phyloP scores from a whole-genome alignment of 139 green algal species.

The Auxenochlorella pyrenoidosa region DNA sequence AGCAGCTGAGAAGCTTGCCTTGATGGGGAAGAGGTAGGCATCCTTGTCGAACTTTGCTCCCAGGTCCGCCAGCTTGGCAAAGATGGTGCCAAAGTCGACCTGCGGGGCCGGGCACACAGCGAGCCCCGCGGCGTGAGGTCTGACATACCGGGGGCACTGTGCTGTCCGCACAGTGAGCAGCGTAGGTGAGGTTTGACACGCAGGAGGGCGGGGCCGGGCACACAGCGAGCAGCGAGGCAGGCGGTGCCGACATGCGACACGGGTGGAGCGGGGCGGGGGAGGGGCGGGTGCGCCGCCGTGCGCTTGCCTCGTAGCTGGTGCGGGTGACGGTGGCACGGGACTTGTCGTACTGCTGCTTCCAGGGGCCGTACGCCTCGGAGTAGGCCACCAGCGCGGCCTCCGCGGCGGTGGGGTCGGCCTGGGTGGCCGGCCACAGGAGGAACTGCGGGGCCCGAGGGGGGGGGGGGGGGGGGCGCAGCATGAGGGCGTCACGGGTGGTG shows the following conservation, averaged over 20 bases:
- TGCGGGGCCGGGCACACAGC: constrained; percentile 61
- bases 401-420: constrained; percentile 29
- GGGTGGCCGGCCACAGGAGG: constrained; percentile 60
- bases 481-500: too few species aligned
- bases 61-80: constrained; percentile 65
- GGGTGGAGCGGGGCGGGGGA: neutral
- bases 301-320: constrained; percentile 38
- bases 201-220: neutral
- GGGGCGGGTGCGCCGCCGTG: neutral
- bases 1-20: too few species aligned
- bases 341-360: constrained; percentile 74
- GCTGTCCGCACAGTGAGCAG: too few species aligned
- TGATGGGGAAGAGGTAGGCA: constrained; percentile 60
- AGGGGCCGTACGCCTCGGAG: constrained; percentile 47
- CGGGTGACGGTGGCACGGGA: constrained; percentile 70
- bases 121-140: too few species aligned
- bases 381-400: constrained; percentile 34
- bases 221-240: neutral
- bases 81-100: constrained; percentile 78
- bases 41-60: constrained; percentile 76
- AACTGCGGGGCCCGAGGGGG: constrained; percentile 45
- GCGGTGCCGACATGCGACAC: neutral
- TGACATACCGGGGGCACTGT: too few species aligned
- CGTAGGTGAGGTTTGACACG: neutral
- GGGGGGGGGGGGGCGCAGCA: neutral